Percentiles rank a stretch among this genome's conserved stretches.
phyloP scores from a whole-genome alignment of 179 eudicot species.

The Spinacia oleracea region DNA sequence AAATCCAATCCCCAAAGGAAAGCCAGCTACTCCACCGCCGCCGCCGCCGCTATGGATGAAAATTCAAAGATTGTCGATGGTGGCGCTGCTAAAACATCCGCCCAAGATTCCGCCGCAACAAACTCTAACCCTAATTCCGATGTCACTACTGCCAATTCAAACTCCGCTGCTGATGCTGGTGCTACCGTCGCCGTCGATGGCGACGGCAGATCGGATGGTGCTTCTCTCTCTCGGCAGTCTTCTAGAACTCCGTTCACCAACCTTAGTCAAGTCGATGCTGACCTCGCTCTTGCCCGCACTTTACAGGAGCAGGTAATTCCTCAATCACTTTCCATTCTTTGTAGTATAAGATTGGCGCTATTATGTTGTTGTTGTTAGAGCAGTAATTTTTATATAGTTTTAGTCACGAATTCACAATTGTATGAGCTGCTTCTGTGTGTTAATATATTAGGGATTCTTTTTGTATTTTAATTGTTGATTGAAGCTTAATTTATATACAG shows the following conservation, averaged over 20 bases:
- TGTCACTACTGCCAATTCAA: neutral
- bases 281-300: conserved; percentile 95
- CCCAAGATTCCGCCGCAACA: conserved; percentile 14
- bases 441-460: too few species aligned
- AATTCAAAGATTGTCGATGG: conserved; percentile 43
- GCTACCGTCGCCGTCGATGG: conserved; percentile 3
- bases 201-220: conserved; percentile 22
- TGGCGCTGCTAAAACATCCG: conserved; percentile 27
- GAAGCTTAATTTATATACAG: neutral
- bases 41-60: conserved; percentile 41
- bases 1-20: neutral
- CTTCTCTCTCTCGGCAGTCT: conserved; percentile 30
- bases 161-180: conserved; percentile 7
- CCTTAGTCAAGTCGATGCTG: conserved; percentile 90
- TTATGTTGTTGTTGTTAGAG: neutral
- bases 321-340: neutral
- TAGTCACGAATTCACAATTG: neutral
- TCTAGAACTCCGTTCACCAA: conserved; percentile 70
- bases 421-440: neutral
- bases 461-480: neutral
- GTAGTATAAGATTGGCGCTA: neutral
- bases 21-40: neutral
- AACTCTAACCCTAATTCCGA: conserved; percentile 37
- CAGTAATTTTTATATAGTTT: neutral
- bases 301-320: conserved; percentile 76